phyloP scores from a whole-genome alignment of 1,284 basidiomycete genomes.

The Cystobasidium slooffiae region DNA sequence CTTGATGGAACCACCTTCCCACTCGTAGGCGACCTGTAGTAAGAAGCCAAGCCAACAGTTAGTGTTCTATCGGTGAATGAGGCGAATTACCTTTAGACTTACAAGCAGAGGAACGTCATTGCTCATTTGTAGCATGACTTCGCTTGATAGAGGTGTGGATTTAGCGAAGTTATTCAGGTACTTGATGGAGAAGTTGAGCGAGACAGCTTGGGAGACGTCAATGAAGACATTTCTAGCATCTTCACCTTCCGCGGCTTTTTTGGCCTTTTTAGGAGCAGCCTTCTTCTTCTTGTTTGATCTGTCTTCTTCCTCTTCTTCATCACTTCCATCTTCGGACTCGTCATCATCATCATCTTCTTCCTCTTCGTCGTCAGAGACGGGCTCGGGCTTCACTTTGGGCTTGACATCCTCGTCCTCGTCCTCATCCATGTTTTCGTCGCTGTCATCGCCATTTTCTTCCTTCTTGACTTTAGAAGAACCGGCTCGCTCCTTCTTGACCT shows the following conservation, averaged over 20 bases:
- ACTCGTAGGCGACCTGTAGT: constrained; percentile 77
- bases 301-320: constrained; percentile 54
- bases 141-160: constrained; percentile 74
- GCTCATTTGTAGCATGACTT: constrained; percentile 81
- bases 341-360: constrained; percentile 42
- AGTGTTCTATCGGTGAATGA: constrained; percentile 52
- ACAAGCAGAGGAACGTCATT: constrained; percentile 90
- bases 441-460: constrained; percentile 59
- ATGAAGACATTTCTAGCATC: constrained; percentile 62
- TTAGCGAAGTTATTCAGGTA: constrained; percentile 98
- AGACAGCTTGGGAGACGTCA: constrained; percentile 76
- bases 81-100: constrained; percentile 57
- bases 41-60: constrained; percentile 6
- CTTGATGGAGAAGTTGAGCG: constrained; percentile 93
- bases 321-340: constrained; percentile 46
- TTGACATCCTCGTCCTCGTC: constrained; percentile 58
- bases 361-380: constrained; percentile 23
- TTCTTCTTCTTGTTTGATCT: constrained; percentile 46
- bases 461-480: constrained; percentile 55
- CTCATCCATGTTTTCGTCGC: constrained; percentile 56
- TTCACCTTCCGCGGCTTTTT: constrained; percentile 57
- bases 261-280: constrained; percentile 46
- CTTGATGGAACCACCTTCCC: constrained; percentile 77
- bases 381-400: constrained; percentile 62
- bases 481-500: constrained; percentile 61